These are phyloP conservation scores for Colletotrichum scovillei DNA, from an alignment of 2,329 filamentous ascomycete genomes.

Conservation along the genomic window DNA sequence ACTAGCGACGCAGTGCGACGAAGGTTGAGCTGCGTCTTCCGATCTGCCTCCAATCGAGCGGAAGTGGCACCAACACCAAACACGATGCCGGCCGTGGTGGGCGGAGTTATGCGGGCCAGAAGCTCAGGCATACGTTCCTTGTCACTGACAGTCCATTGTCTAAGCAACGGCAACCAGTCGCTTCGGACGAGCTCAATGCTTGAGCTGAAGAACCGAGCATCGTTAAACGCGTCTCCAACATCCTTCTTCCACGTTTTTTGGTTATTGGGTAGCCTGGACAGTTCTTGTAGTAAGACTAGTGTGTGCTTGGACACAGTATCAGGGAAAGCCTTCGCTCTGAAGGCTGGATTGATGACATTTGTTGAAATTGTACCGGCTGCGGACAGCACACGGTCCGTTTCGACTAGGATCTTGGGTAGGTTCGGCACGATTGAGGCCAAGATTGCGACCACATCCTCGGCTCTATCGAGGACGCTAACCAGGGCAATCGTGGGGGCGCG, in stretches of 20 bases:
- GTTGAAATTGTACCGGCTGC: conserved; percentile 85
- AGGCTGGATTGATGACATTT: conserved; percentile 82
- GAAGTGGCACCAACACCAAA: conserved; percentile 98
- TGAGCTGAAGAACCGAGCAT: conserved; percentile 85
- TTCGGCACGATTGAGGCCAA: conserved; percentile 83
- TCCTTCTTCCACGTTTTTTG: conserved; percentile 96
- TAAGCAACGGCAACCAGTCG: conserved; percentile 85
- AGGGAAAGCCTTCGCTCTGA: conserved; percentile 88
- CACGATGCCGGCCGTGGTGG: conserved; percentile 94
- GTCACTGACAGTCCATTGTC: conserved; percentile 86
- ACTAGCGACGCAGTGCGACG: conserved; percentile 84
- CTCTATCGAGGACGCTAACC: conserved; percentile 57
- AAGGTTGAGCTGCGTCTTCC: conserved; percentile 90
- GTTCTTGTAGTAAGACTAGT: conserved; percentile 78
- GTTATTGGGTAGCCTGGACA: conserved; percentile 81
- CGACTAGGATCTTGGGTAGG: conserved; percentile 84
- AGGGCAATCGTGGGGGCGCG: conserved; percentile 46
- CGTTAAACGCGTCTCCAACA: conserved; percentile 90
- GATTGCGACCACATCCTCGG: conserved; percentile 83
- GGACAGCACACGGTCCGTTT: conserved; percentile 83
- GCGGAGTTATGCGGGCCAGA: conserved; percentile 80
- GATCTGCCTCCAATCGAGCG: conserved; percentile 92
- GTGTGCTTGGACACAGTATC: conserved; percentile 81
- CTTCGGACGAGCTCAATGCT: conserved; percentile 72
- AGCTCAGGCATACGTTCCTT: conserved; percentile 90